A percentile compares a stretch with the other conserved stretches of the same genome.
Conservation (phyloP, 495 filamentous ascomycete genomes). For the Schizothecium vesticola region DNA sequence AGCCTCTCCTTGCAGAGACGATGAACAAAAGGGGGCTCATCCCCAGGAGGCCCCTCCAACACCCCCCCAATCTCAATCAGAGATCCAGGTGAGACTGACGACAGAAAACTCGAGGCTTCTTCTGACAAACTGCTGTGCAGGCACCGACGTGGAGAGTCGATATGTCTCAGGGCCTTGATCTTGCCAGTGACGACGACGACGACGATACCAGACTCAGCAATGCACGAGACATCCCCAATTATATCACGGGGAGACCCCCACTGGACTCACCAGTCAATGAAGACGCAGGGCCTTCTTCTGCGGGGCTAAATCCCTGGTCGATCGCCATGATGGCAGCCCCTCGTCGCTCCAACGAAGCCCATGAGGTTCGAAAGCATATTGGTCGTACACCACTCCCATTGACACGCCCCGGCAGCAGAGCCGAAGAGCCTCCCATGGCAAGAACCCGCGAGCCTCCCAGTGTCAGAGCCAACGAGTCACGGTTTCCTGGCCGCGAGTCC, state of each 20-base stretch:
- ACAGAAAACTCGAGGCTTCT: not conserved
- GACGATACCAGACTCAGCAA: not conserved
- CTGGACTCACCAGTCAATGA: not conserved
- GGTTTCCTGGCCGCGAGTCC: not conserved
- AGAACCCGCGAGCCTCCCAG: not conserved
- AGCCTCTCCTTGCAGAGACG: not conserved
- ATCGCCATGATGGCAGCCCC: constrained; percentile 12
- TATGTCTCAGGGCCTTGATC: constrained; percentile 13
- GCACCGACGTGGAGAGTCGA: constrained; percentile 19
- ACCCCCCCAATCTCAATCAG: not conserved
- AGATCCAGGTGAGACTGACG: not conserved
- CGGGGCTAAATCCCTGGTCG: constrained; percentile 25
- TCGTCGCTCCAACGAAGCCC: not conserved
- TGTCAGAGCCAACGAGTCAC: not conserved
- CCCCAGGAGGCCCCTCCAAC: not conserved
- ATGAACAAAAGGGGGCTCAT: not conserved
- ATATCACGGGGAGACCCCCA: not conserved
- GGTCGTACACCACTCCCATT: not conserved
- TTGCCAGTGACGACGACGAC: constrained; percentile 9
- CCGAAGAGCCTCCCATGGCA: not conserved
- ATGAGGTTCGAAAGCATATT: not conserved
- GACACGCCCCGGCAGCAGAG: not conserved
- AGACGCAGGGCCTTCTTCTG: not conserved
- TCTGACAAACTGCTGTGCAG: constrained; percentile 4
- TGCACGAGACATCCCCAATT: not conserved